Evolutionary conservation across 2,329 filamentous ascomycete genomes (phyloP).

Genomic region (Drechslera avenae): DNA sequence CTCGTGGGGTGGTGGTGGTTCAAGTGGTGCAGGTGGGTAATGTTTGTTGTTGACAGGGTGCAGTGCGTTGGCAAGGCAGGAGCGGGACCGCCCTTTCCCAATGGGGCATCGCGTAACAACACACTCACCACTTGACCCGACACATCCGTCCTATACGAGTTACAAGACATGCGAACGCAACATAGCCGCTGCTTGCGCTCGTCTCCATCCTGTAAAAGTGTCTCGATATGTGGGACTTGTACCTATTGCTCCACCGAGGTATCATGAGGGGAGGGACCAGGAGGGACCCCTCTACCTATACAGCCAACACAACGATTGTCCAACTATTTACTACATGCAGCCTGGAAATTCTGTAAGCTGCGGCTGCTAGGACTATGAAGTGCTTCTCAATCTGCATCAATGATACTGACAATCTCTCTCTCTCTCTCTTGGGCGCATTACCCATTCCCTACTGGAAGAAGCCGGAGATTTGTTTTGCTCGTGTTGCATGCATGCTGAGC

Average conservation of each 20-base stretch:
- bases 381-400: too few species aligned
- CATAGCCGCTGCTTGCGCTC: slow-evolving; percentile 4
- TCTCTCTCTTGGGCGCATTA: too few species aligned
- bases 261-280: background rate
- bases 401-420: too few species aligned
- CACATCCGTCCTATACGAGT: background rate
- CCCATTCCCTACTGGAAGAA: too few species aligned
- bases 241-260: background rate
- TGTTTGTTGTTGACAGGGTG: slow-evolving; percentile 17
- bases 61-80: slow-evolving; percentile 16
- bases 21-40: slow-evolving; percentile 2
- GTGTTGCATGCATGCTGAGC: background rate
- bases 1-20: slow-evolving; percentile 10
- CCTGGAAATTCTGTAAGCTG: too few species aligned
- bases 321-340: too few species aligned
- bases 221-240: background rate
- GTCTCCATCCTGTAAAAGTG: background rate
- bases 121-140: slow-evolving; percentile 10
- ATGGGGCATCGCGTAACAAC: slow-evolving; percentile 12
- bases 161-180: too few species aligned
- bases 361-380: too few species aligned
- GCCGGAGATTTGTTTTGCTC: too few species aligned
- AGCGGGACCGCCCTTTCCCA: slow-evolving; percentile 7
- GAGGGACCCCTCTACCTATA: too few species aligned
- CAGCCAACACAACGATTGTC: too few species aligned